Conservation (phyloP, 371 early-diverging fungal species). For the Syncephalis fuscata region DNA sequence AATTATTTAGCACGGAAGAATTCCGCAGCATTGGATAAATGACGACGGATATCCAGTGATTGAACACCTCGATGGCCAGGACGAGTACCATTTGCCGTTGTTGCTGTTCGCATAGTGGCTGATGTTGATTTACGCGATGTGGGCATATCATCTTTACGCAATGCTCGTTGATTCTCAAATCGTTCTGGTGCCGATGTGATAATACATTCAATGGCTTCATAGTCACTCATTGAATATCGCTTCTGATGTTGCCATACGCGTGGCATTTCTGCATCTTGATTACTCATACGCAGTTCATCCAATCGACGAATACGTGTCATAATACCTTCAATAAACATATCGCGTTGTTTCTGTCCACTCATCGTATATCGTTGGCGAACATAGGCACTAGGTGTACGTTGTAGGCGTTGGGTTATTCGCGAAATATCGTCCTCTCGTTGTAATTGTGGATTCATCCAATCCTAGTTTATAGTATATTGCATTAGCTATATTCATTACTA, state of each 20-base stretch:
- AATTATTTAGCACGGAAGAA: no score
- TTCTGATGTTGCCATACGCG: neutral
- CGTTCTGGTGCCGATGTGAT: no score
- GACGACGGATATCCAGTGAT: no score
- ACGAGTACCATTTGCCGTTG: no score
- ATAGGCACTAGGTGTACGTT: neutral
- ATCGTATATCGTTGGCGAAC: neutral
- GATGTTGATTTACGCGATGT: no score
- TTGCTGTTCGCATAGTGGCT: no score
- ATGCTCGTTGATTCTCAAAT: no score
- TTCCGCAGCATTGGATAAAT: no score
- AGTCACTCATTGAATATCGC: no score
- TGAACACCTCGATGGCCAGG: no score
- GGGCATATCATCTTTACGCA: no score
- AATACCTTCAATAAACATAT: neutral
- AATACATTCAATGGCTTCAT: no score
- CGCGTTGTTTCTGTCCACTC: neutral
- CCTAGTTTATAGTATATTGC: neutral
- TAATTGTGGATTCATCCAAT: neutral
- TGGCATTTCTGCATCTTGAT: neutral
- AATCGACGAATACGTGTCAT: neutral
- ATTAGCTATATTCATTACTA: neutral
- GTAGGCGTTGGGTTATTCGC: neutral
- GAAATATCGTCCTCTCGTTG: neutral
- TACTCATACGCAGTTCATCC: neutral